Evolutionary conservation across 129 eudicot genomes (phyloP).

Genomic region (Pittosporum tobira): DNA sequence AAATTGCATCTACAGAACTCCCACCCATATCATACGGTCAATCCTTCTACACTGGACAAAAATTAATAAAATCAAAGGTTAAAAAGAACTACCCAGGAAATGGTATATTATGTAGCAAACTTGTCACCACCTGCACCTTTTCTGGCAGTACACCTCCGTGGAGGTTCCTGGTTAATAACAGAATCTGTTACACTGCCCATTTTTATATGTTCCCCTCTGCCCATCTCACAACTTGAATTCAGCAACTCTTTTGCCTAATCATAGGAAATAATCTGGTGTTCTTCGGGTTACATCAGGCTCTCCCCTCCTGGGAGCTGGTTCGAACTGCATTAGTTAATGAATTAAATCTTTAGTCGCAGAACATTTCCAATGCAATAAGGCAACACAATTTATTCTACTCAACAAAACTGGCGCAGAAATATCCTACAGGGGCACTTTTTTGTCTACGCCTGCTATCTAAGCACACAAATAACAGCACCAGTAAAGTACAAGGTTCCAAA

Average conservation of each 20-base stretch:
- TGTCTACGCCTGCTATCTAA: too few species aligned
- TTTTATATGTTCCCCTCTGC: slow-evolving; percentile 13
- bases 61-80: background rate
- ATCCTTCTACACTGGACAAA: background rate
- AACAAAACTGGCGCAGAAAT: too few species aligned
- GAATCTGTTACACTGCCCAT: slow-evolving; percentile 10
- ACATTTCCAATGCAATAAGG: background rate
- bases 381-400: background rate
- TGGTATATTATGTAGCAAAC: slow-evolving; percentile 14
- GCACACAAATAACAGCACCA: too few species aligned
- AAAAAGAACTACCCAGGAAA: background rate
- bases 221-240: background rate
- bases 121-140: slow-evolving; percentile 8
- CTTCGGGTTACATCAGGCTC: slow-evolving; percentile 76
- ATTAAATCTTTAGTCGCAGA: background rate
- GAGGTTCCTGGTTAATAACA: slow-evolving; percentile 7
- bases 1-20: slow-evolving; percentile 20
- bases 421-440: too few species aligned
- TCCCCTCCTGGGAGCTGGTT: slow-evolving; percentile 79
- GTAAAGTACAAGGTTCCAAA: too few species aligned
- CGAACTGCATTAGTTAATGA: slow-evolving; percentile 46
- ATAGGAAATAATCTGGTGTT: slow-evolving; percentile 67
- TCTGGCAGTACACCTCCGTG: slow-evolving; percentile 2
- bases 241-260: slow-evolving; percentile 15
- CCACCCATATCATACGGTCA: background rate